phyloP scores from a whole-genome alignment of 1,139 yeast species.

The Suhomyces anneliseae region DNA sequence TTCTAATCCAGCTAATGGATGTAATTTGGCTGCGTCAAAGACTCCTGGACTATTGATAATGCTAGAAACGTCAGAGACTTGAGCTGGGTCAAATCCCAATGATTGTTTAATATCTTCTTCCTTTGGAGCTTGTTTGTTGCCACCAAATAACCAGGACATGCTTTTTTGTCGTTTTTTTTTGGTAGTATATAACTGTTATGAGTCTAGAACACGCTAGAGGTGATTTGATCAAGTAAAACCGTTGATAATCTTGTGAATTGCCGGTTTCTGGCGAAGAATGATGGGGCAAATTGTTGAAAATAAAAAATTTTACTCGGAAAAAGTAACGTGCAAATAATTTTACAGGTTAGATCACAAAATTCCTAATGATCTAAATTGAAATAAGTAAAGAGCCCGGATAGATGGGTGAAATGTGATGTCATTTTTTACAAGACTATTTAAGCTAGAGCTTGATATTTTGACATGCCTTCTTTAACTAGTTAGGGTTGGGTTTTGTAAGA shows the following conservation, averaged over 20 bases:
- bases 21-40: slow-evolving; percentile 73
- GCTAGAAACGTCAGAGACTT: slow-evolving; percentile 63
- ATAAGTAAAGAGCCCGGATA: too few relatives aligned
- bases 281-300: slow-evolving; percentile 2
- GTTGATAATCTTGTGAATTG: not conserved
- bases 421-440: too few relatives aligned
- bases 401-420: too few relatives aligned
- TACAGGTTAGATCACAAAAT: not conserved
- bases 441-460: too few relatives aligned
- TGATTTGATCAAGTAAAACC: slow-evolving; percentile 1
- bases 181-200: not conserved
- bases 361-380: too few relatives aligned
- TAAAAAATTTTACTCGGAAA: slow-evolving; percentile 9
- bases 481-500: not conserved
- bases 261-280: slow-evolving; percentile 1
- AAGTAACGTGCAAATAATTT: slow-evolving; percentile 5
- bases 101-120: slow-evolving; percentile 34
- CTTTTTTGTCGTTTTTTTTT: slow-evolving; percentile 1
- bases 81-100: slow-evolving; percentile 68
- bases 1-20: slow-evolving; percentile 92
- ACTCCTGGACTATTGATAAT: slow-evolving; percentile 61
- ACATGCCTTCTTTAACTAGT: not conserved
- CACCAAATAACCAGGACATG: slow-evolving; percentile 76
- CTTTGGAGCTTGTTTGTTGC: slow-evolving; percentile 26
- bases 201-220: not conserved